A percentile compares a stretch with the other conserved stretches of the same genome.
Evolutionary conservation across 164 flowering plant species (phyloP).

Genomic region (Saururus chinensis): DNA sequence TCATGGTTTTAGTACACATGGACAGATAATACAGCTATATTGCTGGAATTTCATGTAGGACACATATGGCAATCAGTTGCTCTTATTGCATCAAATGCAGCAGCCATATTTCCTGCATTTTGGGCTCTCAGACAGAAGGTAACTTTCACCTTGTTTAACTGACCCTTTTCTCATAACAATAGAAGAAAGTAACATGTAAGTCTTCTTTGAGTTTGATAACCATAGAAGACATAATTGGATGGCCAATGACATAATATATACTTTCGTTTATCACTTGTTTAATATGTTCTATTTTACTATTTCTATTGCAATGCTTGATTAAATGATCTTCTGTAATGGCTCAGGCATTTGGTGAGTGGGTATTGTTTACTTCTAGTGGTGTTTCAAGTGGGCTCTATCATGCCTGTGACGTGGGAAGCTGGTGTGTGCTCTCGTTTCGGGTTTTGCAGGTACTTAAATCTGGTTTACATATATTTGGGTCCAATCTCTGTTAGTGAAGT

Average conservation of each 20-base stretch:
- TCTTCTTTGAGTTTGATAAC: too few relatives aligned
- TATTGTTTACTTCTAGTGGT: conserved; percentile 81
- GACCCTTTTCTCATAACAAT: not conserved
- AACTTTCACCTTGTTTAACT: conserved; percentile 5
- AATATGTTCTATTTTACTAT: too few relatives aligned
- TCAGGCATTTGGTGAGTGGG: conserved; percentile 91
- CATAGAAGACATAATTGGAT: too few relatives aligned
- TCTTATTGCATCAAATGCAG: conserved; percentile 91
- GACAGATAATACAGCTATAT: not conserved
- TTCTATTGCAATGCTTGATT: not conserved
- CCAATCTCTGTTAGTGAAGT: too few relatives aligned
- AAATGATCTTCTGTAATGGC: not conserved
- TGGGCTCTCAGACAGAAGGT: conserved; percentile 85
- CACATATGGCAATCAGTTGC: conserved; percentile 65
- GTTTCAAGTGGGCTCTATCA: conserved; percentile 88
- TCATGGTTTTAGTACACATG: not conserved
- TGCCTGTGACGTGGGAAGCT: conserved; percentile 95
- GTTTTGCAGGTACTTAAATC: conserved; percentile 60
- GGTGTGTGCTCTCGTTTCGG: conserved; percentile 66
- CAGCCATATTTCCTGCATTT: conserved; percentile 81
- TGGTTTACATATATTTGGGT: too few relatives aligned
- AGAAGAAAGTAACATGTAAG: too few relatives aligned
- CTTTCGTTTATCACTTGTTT: too few relatives aligned
- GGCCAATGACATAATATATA: too few relatives aligned
- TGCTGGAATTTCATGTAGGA: conserved; percentile 33